Evolutionary conservation across 345 rosid species (phyloP), one percentile per base, ranked within the genome.

Genomic region (Acer saccharum): DNA sequence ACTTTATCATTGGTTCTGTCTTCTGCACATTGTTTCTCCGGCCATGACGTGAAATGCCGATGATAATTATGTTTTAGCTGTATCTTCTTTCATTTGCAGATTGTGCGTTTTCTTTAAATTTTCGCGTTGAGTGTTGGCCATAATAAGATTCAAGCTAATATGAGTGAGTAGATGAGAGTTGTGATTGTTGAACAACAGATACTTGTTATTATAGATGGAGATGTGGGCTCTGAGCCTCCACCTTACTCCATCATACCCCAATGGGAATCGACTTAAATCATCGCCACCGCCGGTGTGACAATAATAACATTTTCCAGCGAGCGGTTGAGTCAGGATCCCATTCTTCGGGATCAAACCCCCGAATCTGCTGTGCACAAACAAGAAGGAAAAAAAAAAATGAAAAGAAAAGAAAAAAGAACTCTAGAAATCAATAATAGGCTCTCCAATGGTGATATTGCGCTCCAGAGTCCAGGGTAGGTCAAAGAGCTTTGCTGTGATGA

Each of bases 401-500:
- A 43, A 0, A 4, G 8, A 43, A 6, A 43, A 43, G 6, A 43
- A 43, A 23, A 46, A 2, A 10, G 39, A 18, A 43, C 23, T 9
- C 83, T 78, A 93, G 87, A 89, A 95, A 83, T 93, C 98, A 73
- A 95, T 93, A 43, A 93, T 84, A 32, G 99, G 98, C 78, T 93
- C 99, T 63, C 99, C 99, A 5, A 92, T 75, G 6, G 87, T 95
- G 29, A 95, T 89, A 79, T 95, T 95, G 0, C 96, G 89, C 87
- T 92, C 98, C 77, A 92, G 87, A 0, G 88, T 84, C 97, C 97
- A 95, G 39, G 98, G 97, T 70, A 92, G 76, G 75, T 95, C 99
- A 29, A 95, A 93, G 63, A 95, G 88, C 86, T 92, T 93, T 1
- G 99, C 99, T 1, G 98, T 92, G 77, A 95, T 89, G 90, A 93